Percentiles rank a stretch among this genome's conserved stretches.
phyloP scores from a whole-genome alignment of 2,329 filamentous ascomycete species.

The Ramichloridium luteum region DNA sequence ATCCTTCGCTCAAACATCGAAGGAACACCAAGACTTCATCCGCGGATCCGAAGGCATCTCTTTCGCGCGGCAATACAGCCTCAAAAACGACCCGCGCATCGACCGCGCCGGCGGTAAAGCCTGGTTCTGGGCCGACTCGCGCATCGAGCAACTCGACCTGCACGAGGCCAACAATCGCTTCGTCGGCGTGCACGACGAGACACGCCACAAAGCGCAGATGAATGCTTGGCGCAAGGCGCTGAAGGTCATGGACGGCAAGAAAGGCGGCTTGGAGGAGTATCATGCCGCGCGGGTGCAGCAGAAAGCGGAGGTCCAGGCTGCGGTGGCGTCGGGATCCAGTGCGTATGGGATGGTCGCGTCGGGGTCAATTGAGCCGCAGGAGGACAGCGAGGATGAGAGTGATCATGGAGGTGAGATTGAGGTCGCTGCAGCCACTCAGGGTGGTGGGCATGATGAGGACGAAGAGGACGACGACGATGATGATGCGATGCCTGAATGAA shows the following conservation, averaged over 20 bases:
- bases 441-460: too few species aligned
- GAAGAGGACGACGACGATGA: too few species aligned
- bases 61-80: conserved; percentile 37
- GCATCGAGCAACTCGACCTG: conserved; percentile 44
- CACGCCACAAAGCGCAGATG: conserved; percentile 11
- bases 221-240: conserved; percentile 17
- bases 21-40: too few species aligned
- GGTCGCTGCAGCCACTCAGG: too few species aligned
- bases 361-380: too few species aligned
- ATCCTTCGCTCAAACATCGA: neutral
- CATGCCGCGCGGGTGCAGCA: too few species aligned
- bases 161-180: conserved; percentile 17
- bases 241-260: conserved; percentile 19
- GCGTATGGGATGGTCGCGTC: too few species aligned
- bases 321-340: too few species aligned
- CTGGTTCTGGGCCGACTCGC: conserved; percentile 48
- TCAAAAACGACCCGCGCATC: conserved; percentile 38
- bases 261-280: conserved; percentile 15
- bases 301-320: too few species aligned
- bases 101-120: conserved; percentile 22
- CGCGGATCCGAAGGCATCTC: conserved; percentile 34
- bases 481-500: too few species aligned
- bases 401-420: too few species aligned
- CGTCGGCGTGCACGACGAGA: conserved; percentile 12
- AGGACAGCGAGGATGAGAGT: too few species aligned